Evolutionary conservation across 2,329 filamentous ascomycete species (phyloP).

Genomic region (Trichoderma pleuroti): DNA sequence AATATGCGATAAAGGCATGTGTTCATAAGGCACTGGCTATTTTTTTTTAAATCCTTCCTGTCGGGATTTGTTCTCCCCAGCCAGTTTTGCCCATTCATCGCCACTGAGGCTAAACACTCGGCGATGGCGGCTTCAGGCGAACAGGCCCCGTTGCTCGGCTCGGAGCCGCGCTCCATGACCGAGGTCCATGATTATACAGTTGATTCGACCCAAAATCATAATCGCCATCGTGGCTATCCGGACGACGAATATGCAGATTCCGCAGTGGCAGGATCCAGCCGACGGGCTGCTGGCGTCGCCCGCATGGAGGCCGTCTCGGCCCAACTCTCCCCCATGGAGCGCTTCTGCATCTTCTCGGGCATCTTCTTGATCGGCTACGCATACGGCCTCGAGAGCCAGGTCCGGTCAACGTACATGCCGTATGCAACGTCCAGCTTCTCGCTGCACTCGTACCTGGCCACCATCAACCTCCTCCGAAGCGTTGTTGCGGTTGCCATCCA

Average conservation of each 20-base stretch:
- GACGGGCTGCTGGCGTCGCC: conserved; percentile 42
- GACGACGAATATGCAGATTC: conserved; percentile 2
- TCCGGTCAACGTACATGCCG: conserved; percentile 52
- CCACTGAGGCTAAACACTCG: neutral
- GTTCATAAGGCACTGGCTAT: neutral
- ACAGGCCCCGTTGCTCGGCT: conserved; percentile 15
- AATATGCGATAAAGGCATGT: neutral
- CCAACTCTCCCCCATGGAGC: conserved; percentile 44
- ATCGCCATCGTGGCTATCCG: neutral
- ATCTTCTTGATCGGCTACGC: conserved; percentile 60
- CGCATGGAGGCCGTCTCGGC: conserved; percentile 49
- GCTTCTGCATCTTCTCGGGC: conserved; percentile 50
- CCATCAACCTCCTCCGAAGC: conserved; percentile 55
- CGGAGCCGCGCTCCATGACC: conserved; percentile 8
- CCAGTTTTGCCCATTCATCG: neutral
- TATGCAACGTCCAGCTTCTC: conserved; percentile 51
- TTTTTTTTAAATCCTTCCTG: neutral
- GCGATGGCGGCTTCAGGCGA: conserved; percentile 6
- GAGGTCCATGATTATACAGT: conserved; percentile 6
- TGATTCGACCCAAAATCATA: neutral
- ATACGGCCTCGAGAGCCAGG: conserved; percentile 54
- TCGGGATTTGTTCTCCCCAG: neutral
- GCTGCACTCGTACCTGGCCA: conserved; percentile 54
- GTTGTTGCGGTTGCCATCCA: conserved; percentile 58
- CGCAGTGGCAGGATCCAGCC: neutral